These are phyloP conservation scores for Tolypocladium guangdongense DNA, from an alignment of 2,329 filamentous ascomycete genomes.

Conservation along the genomic window DNA sequence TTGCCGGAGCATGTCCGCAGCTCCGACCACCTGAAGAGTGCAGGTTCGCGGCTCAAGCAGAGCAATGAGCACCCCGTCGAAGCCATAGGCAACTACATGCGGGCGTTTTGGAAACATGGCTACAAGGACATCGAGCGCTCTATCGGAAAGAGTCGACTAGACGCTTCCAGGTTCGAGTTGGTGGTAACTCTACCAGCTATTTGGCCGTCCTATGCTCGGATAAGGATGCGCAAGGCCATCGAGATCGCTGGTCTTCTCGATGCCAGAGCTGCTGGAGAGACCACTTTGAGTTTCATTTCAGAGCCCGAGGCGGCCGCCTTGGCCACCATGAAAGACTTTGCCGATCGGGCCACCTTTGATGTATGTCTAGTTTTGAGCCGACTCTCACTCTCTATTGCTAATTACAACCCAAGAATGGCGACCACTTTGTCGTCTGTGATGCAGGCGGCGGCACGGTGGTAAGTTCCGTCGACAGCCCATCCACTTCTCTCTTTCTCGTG, in stretches of 20 bases:
- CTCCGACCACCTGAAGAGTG: slow-evolving; percentile 10
- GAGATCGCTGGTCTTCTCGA: slow-evolving; percentile 24
- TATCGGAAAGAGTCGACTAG: slow-evolving; percentile 11
- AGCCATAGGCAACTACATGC: slow-evolving; percentile 21
- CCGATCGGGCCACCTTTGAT: slow-evolving; percentile 9
- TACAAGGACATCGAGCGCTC: slow-evolving; percentile 14
- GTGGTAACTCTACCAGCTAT: slow-evolving; percentile 34
- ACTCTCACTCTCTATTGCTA: neutral
- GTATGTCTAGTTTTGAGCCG: slow-evolving; percentile 1
- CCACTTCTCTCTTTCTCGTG: neutral
- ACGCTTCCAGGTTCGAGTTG: slow-evolving; percentile 19
- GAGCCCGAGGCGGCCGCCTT: slow-evolving; percentile 36
- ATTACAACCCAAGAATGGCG: slow-evolving; percentile 6
- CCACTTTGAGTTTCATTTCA: slow-evolving; percentile 22
- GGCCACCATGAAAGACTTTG: slow-evolving; percentile 19
- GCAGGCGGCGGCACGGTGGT: slow-evolving; percentile 27
- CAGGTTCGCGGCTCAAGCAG: neutral
- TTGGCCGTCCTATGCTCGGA: slow-evolving; percentile 28
- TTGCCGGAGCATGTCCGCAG: slow-evolving; percentile 10
- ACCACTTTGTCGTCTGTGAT: slow-evolving; percentile 21
- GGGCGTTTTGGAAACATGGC: slow-evolving; percentile 20
- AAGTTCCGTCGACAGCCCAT: neutral
- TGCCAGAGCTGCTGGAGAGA: slow-evolving; percentile 13
- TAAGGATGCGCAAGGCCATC: slow-evolving; percentile 25
- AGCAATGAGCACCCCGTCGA: slow-evolving; percentile 13